These are phyloP conservation scores for Trypanosomatidae sp. DNA, from an alignment of 208 protist genomes.

Conservation along the genomic window DNA sequence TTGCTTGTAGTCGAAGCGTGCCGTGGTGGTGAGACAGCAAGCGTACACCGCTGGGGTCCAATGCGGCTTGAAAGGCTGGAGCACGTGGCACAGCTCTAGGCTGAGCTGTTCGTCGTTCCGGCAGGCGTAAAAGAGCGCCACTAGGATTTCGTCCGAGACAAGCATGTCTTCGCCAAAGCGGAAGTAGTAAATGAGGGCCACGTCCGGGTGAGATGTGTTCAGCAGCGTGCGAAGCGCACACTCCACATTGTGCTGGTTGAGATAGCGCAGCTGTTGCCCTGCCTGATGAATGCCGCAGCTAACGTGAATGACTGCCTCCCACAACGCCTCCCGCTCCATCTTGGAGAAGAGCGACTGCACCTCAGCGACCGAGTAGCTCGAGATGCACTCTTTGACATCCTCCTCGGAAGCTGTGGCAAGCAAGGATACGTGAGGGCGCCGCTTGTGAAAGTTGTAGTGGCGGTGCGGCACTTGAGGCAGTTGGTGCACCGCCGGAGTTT, in stretches of 20 bases:
- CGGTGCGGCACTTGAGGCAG: constrained; percentile 62
- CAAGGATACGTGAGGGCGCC: constrained; percentile 34
- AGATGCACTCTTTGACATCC: constrained; percentile 31
- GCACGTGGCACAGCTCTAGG: constrained; percentile 43
- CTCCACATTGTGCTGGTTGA: constrained; percentile 61
- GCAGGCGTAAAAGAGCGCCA: constrained; percentile 64
- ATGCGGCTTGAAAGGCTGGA: constrained; percentile 49
- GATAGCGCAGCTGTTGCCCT: constrained; percentile 36
- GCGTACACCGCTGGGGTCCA: constrained; percentile 71
- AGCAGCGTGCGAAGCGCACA: constrained; percentile 54
- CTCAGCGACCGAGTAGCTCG: constrained; percentile 43
- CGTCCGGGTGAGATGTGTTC: constrained; percentile 25
- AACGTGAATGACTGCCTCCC: constrained; percentile 61
- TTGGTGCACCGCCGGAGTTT: constrained; percentile 25
- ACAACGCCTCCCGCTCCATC: constrained; percentile 55
- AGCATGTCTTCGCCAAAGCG: constrained; percentile 63
- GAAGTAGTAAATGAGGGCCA: constrained; percentile 62
- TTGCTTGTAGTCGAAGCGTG: constrained; percentile 46
- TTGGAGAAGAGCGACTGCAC: constrained; percentile 51
- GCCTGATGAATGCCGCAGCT: constrained; percentile 47
- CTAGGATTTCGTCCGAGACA: constrained; percentile 57
- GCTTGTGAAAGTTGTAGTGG: constrained; percentile 49
- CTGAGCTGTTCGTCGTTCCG: constrained; percentile 40
- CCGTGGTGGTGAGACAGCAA: constrained; percentile 70
- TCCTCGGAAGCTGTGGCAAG: constrained; percentile 37